Base-by-base conservation (phyloP, 495 filamentous ascomycete genomes). In the Podospora pseudopauciseta region DNA sequence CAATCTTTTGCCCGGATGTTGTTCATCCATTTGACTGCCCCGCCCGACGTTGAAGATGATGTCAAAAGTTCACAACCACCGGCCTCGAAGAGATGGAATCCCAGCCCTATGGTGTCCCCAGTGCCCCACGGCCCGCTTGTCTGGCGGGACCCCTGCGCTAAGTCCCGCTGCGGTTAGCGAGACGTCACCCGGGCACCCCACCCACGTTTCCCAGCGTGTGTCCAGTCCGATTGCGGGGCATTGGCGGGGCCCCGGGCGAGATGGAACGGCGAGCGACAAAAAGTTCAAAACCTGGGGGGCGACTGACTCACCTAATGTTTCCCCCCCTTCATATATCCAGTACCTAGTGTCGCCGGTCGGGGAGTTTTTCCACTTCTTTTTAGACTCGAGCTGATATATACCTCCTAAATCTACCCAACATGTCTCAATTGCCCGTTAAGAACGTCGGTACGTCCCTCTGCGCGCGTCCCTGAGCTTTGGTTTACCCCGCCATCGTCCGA, bases 341-440 rank as follows among this genome's bases (percentile, higher is more conserved):
- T 11, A 23, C 23, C 23, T 23, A 49, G 39, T 49, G 39, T 11
- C 39, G 56, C n/a, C 56, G 56, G 56, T 59, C 56, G 56, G 56
- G 56, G 16, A 18, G 20, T 23, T 34, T 39, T 49, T 16, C 39
- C 39, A 16, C 39, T 13, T 5, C 23, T 23, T 49, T 49, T 49
- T 49, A 49, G 39, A 49, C 39, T 49, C 39, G 39, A 49, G 39
- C 39, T 16, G 39, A 49, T 13, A 49, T 49, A 49, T 49, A 49
- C 15, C 13, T 13, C 54, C 44, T 13, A 60, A 67, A 44, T 26
- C 26, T 27, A n/a, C 32, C 32, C 70, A 73, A 3, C 66, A 79
- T 82, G 65, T 75, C 79, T 68, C 78, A 80, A 76, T 80, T 84
- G 66, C 83, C 82, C 53, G 76, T 75, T 34, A 85, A 83, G 81